Percentiles rank a stretch among this genome's conserved stretches.
phyloP scores from a whole-genome alignment of 208 protist genomes.

The Wallacemonas sp. region DNA sequence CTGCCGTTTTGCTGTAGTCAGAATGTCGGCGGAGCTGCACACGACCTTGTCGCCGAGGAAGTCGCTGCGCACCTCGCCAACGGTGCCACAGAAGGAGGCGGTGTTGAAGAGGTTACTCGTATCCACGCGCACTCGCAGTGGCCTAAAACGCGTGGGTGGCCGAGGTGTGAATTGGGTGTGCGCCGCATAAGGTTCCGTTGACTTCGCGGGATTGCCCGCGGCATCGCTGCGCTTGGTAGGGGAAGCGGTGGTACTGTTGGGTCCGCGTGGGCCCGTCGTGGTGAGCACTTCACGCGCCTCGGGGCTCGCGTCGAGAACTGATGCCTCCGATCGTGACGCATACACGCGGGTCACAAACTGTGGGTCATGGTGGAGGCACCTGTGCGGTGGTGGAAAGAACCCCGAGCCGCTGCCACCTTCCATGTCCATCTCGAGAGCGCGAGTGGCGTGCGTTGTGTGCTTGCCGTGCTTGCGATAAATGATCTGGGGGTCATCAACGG shows the following conservation, averaged over 20 bases:
- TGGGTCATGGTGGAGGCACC: neutral
- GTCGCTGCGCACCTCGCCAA: conserved; percentile 19
- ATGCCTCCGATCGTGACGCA: neutral
- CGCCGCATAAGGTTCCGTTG: neutral
- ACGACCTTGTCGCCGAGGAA: conserved; percentile 30
- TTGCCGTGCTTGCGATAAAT: neutral
- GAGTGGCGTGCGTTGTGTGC: neutral
- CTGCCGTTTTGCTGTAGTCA: conserved; percentile 40
- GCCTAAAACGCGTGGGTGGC: conserved; percentile 4
- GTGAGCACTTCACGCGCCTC: neutral
- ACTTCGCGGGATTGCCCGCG: neutral
- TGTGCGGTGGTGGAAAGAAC: too few species aligned
- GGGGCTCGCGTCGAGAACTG: neutral
- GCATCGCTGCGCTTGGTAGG: neutral
- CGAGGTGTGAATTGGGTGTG: neutral
- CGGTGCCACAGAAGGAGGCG: conserved; percentile 20
- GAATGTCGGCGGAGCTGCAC: conserved; percentile 35
- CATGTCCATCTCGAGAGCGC: too few species aligned
- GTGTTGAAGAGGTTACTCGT: conserved; percentile 26
- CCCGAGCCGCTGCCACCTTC: too few species aligned
- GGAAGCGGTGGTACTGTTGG: neutral
- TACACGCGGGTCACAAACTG: neutral
- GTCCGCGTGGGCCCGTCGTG: too few species aligned
- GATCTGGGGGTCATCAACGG: too few species aligned
- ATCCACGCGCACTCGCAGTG: conserved; percentile 44